Percentiles rank a stretch among this genome's conserved stretches.
Conservation (phyloP, 495 filamentous ascomycete genomes). For the Peziza echinospora region DNA sequence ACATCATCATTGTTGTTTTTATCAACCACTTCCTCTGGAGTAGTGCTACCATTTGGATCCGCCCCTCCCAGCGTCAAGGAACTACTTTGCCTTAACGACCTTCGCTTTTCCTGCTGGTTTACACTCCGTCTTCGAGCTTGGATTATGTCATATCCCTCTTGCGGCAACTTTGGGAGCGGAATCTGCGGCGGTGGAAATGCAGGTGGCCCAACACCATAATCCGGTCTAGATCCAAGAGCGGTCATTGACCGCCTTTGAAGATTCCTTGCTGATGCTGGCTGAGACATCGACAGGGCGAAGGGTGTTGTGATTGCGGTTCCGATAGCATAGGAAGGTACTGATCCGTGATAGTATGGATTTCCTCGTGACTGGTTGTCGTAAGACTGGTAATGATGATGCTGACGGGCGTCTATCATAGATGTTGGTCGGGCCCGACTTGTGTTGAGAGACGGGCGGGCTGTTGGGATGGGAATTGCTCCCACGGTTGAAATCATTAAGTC, state of each 20-base stretch:
- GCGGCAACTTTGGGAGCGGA: conserved; percentile 12
- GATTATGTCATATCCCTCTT: conserved; percentile 8
- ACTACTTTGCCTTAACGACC: too few relatives aligned
- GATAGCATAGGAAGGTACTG: too few relatives aligned
- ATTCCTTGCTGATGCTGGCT: too few relatives aligned
- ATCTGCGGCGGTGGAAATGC: conserved; percentile 15
- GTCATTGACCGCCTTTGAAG: conserved; percentile 17
- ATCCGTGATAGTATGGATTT: too few relatives aligned
- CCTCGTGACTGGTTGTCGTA: too few relatives aligned
- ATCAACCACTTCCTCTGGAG: too few relatives aligned
- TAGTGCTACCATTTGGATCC: too few relatives aligned
- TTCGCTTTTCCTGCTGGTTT: background rate
- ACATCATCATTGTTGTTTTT: too few relatives aligned
- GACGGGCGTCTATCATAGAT: conserved; percentile 19
- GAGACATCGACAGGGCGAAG: too few relatives aligned
- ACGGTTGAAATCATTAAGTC: conserved; percentile 10
- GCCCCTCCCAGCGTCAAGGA: too few relatives aligned
- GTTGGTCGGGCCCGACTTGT: conserved; percentile 9
- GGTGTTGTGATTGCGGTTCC: too few relatives aligned
- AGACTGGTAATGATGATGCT: too few relatives aligned
- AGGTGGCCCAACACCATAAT: conserved; percentile 8
- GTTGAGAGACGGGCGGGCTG: conserved; percentile 1
- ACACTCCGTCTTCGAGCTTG: conserved; percentile 1
- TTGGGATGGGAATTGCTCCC: conserved; percentile 7
- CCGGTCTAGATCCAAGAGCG: conserved; percentile 3